Base-by-base conservation (phyloP, 1,284 basidiomycete genomes). In the Hymenochaete sp. region DNA sequence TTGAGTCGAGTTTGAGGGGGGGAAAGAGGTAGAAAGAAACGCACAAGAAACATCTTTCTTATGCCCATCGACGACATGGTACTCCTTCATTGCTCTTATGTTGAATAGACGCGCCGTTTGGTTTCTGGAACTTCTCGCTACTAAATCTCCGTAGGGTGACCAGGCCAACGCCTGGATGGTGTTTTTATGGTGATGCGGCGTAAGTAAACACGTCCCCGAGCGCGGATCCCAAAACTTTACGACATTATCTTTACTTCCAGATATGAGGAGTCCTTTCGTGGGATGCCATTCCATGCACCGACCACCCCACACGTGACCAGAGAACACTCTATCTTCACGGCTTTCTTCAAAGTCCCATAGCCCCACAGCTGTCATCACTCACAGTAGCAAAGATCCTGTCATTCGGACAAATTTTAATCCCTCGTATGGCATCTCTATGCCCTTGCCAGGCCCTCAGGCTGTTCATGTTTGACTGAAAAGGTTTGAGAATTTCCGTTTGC, bases 221-320 rank as follows among this genome's bases (percentile, higher is more conserved):
- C 93, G 73, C 5, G 95, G 96, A 65, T 98, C 95, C 95, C 95
- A 98, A 63, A 98, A 98, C 59, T 98, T 98, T 64, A 98, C 92
- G 55, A 93, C 77, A 63, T 98, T 97, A 64, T 98, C 96, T 65
- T 98, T 98, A 58, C 87, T 89, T 21, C 96, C 95, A 1, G 88
- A 92, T 2, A 89, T 91, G 14, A 98, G 75, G 4, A 98, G 70
- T 2, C 95, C 93, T 63, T 98, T 97, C 2, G 83, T 91, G 3
- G 92, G 90, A 65, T 98, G 95, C 95, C 95, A 98, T 67, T 97
- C 88, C 1, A 98, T 90, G 56, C 93, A 97, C 60, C 95, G 90
- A 22, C 98, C 95, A 58, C 98, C 95, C 93, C 95, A 98, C 2
- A 93, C 93, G 59, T 98, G 95, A 87, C 90, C 93, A 38, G 83